phyloP scores from a whole-genome alignment of 1,284 basidiomycete genomes.

The Tetrapyrgos nigripes region DNA sequence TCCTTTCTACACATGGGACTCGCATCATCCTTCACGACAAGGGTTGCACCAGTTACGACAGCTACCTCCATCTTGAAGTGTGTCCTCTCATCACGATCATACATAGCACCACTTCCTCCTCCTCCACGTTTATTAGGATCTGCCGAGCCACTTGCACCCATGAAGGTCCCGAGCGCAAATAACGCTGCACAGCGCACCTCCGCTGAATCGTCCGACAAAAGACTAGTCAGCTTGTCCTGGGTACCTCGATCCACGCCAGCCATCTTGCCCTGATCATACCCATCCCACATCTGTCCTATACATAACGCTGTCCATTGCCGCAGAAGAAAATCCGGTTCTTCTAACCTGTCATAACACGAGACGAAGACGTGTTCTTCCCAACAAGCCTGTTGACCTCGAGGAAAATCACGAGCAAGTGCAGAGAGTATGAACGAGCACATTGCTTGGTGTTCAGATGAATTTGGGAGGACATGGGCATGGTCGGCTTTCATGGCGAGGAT shows the following conservation, averaged over 20 bases:
- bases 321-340: constrained; percentile 90
- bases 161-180: constrained; percentile 92
- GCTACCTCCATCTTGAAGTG: constrained; percentile 84
- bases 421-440: constrained; percentile 99
- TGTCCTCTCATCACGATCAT: constrained; percentile 80
- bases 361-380: constrained; percentile 89
- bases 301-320: constrained; percentile 96
- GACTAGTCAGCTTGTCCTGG: constrained; percentile 85
- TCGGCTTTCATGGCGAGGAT: constrained; percentile 71
- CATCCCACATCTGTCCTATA: constrained; percentile 96
- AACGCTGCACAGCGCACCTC: constrained; percentile 94
- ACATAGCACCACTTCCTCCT: constrained; percentile 87
- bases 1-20: constrained; percentile 98
- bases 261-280: constrained; percentile 90
- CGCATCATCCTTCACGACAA: constrained; percentile 91
- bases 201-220: constrained; percentile 89
- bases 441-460: constrained; percentile 95
- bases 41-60: constrained; percentile 75
- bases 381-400: constrained; percentile 87
- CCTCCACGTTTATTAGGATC: constrained; percentile 75
- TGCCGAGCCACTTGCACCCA: constrained; percentile 86
- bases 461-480: constrained; percentile 69
- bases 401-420: constrained; percentile 91
- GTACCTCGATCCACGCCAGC: constrained; percentile 84
- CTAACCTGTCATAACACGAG: constrained; percentile 86